Base-by-base conservation (phyloP, 352 stramenopile species). In the Globisporangium iwayamae region DNA sequence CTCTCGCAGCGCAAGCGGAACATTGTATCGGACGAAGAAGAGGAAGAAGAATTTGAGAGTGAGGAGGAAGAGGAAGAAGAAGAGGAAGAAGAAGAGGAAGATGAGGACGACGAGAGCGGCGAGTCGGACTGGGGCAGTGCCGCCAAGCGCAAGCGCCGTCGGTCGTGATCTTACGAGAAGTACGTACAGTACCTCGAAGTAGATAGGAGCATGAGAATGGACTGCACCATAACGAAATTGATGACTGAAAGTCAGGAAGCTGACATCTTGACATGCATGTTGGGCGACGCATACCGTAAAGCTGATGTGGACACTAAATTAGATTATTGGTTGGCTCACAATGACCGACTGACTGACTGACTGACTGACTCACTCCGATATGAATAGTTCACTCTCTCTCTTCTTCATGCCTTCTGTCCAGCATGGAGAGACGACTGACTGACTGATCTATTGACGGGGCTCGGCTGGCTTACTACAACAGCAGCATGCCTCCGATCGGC, bases 31-130 rank as follows among this genome's bases (percentile, higher is more conserved):
- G 72, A 88, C 10, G 76, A 84, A 1, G 81, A 74, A n/a, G 71
- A 83, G 11, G 79, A 83, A 56, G 77, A 79, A 52, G 59, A 60
- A 30, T 83, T 72, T 13, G 76, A 73, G 43, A 80, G 67, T 5
- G 83, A 91, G 0, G 80, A 88, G 1, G 81, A 88, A 8, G 74
- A 84, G 1, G 70, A 83, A 8, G 70, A 77, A 0, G 70, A 73
- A 0, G 62, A 75, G 1, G 62, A 71, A 0, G 62, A 70, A 0
- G 70, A 73, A 0, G 62, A 75, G 1, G 62, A 71, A 0, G 62
- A 70, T 0, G 56, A 60, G 0, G 65, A 71, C 2, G 59, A 69
- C 9, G 56, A 67, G 6, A 71, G 72, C 7, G 56, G 50, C 52
- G 73, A 78, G 47, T 77, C 73, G 4, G 75, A 91, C 46, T 89